These are phyloP conservation scores for Camelina laxa DNA, from an alignment of 345 rosid genomes.

Conservation along the genomic window DNA sequence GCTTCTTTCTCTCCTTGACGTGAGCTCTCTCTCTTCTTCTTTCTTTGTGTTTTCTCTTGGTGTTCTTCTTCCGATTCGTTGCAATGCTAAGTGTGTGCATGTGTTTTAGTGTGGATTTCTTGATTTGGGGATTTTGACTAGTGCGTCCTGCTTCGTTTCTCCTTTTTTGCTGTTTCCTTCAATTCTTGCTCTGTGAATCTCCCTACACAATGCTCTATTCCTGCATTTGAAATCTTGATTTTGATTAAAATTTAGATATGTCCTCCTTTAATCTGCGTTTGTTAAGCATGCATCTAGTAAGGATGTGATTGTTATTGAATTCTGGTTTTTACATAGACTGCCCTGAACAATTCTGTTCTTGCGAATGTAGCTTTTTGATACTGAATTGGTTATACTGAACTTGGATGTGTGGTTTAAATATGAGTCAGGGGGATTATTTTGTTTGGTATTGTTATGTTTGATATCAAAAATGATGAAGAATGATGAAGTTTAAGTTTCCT, in stretches of 20 bases:
- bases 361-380: background rate
- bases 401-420: background rate
- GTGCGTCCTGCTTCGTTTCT: background rate
- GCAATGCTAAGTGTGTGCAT: constrained; percentile 35
- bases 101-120: constrained; percentile 30
- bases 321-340: constrained; percentile 10
- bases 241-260: background rate
- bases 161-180: background rate
- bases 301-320: background rate
- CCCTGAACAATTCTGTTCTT: background rate
- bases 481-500: background rate
- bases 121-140: background rate
- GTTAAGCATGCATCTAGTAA: background rate
- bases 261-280: background rate
- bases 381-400: too few species aligned
- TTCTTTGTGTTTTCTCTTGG: background rate
- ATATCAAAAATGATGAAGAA: background rate
- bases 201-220: constrained; percentile 4
- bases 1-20: constrained; percentile 85
- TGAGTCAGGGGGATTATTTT: background rate
- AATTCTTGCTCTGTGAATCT: constrained; percentile 17
- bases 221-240: constrained; percentile 4
- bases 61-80: background rate
- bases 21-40: constrained; percentile 42
- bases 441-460: background rate